phyloP scores from a whole-genome alignment of 768 basidiomycete species.

The Lactarius akahatsu region DNA sequence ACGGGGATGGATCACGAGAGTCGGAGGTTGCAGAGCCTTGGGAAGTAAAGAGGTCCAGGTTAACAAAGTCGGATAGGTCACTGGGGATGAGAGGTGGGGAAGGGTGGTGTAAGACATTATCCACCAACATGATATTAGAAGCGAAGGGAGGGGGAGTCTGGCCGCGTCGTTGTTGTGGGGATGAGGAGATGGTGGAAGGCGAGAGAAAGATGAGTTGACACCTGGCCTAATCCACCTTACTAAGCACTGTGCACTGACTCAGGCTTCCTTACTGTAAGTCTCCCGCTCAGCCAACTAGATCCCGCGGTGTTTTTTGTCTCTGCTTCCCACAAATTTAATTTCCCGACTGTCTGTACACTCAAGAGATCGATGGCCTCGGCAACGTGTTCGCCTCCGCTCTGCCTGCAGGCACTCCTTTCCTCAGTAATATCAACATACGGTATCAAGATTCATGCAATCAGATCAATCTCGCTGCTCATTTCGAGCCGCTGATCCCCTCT shows the following conservation, averaged over 20 bases:
- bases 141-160: not conserved
- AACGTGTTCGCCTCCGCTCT: conserved; percentile 20
- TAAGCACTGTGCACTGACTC: conserved; percentile 13
- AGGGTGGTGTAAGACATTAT: conserved; percentile 19
- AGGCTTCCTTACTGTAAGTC: too few species aligned
- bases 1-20: conserved; percentile 29
- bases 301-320: not conserved
- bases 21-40: conserved; percentile 23
- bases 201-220: conserved; percentile 17
- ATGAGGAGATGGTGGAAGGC: conserved; percentile 20
- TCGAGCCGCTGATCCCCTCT: not conserved
- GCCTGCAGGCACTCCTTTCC: conserved; percentile 18
- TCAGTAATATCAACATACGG: too few species aligned
- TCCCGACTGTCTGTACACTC: not conserved
- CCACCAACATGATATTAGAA: conserved; percentile 21
- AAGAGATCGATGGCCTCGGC: conserved; percentile 19
- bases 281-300: not conserved
- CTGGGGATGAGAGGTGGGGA: conserved; percentile 11
- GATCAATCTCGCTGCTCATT: not conserved
- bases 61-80: conserved; percentile 29
- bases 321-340: not conserved
- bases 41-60: conserved; percentile 26
- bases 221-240: conserved; percentile 9
- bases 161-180: conserved; percentile 8
- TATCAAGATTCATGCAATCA: not conserved